phyloP scores from a whole-genome alignment of 1,284 basidiomycete species.

The Neonothopanus nambi region DNA sequence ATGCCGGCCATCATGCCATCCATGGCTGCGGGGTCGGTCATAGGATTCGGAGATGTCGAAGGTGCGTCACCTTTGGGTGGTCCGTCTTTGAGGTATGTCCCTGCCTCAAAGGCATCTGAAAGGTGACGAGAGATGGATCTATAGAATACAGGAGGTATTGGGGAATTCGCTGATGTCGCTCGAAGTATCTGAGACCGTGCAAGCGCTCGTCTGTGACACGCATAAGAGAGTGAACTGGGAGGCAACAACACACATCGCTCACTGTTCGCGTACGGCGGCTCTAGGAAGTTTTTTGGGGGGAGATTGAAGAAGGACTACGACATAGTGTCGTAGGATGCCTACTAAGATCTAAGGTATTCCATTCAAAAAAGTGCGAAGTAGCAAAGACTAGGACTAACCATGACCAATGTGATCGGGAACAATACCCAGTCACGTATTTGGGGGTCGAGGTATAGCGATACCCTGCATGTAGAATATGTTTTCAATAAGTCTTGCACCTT shows the following conservation, averaged over 20 bases:
- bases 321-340: conserved; percentile 92
- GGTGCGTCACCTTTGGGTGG: conserved; percentile 65
- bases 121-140: conserved; percentile 74
- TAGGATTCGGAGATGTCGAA: conserved; percentile 63
- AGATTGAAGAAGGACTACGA: conserved; percentile 84
- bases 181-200: conserved; percentile 83
- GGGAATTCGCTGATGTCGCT: conserved; percentile 76
- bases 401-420: conserved; percentile 96
- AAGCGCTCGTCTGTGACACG: conserved; percentile 71
- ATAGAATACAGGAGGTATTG: conserved; percentile 76
- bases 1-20: conserved; percentile 99
- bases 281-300: conserved; percentile 81
- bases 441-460: conserved; percentile 86
- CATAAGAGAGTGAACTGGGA: conserved; percentile 4
- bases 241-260: conserved; percentile 34
- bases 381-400: conserved; percentile 57
- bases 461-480: conserved; percentile 38
- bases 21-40: conserved; percentile 90
- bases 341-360: conserved; percentile 74
- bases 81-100: conserved; percentile 84
- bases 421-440: conserved; percentile 95
- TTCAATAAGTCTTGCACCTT: background rate
- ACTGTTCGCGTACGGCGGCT: conserved; percentile 92
- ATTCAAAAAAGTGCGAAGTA: conserved; percentile 7
- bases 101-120: conserved; percentile 69